Base-by-base conservation (phyloP, 176 grass and related monocot species). In the Aegilops umbellulata region DNA sequence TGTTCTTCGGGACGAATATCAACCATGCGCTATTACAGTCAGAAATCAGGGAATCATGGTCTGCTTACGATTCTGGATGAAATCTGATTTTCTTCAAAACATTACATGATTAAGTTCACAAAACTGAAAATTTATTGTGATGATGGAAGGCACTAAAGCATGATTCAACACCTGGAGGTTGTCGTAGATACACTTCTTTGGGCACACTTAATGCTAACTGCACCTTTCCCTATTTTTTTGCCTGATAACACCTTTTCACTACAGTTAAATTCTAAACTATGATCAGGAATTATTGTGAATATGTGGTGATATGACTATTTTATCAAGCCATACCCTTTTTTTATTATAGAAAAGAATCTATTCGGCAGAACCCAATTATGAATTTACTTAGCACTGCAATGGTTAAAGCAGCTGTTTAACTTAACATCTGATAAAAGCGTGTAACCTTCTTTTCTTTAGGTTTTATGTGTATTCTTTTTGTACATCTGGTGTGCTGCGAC, bases 401-500 rank as follows among this genome's bases (percentile, higher is more conserved):
- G 24, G 71, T 75, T 0, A 8, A 29, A 30, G 25, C 46, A 49
- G 42, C 24, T 51, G 41, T 49, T 75, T 74, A 47, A 51, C 15
- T 19, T 77, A 34, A 70, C 23, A 64, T 14, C 31, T 65, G 29
- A 72, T 39, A 26, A 32, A 79, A 79, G 2, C 44, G 7, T 77
- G 24, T 72, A 65, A 74, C 35, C 31, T 73, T 57, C 17, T 35
- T 83, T 65, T 14, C 77, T 14, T 82, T 89, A 99, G 97, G 92
- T 97, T 94, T 88, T 79, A 90, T 94, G 67, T 86, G 94, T 94
- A n/a, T 94, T 99, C 89, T 86, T 89, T 88, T 78, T 97, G 76
- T 99, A 99, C 69, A 91, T 94, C 79, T 99, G 92, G 97, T 99
- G 97, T 64, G 92, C 97, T 69, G 94, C 94, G 41, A 76, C 94